Conservation (phyloP, 345 rosid genomes). For the Aegle marmelos region DNA sequence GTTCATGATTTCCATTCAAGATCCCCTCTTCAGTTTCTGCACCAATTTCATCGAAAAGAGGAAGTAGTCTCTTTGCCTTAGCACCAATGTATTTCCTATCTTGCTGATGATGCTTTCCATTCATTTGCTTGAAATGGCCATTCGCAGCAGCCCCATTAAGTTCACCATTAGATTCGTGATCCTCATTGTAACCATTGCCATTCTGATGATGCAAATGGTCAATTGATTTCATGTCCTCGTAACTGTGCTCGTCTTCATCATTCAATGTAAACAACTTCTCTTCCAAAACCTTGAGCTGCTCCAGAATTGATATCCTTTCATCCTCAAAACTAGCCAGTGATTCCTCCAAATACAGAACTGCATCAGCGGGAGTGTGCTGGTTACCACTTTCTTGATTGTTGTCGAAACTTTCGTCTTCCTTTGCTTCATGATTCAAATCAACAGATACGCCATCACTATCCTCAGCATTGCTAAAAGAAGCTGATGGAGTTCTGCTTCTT, state of each 20-base stretch:
- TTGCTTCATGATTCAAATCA: constrained; percentile 48
- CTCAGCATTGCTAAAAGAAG: constrained; percentile 60
- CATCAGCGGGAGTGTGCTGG: constrained; percentile 67
- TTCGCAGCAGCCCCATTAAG: constrained; percentile 45
- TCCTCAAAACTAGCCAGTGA: constrained; percentile 74
- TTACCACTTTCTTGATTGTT: constrained; percentile 31
- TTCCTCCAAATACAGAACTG: constrained; percentile 70
- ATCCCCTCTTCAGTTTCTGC: constrained; percentile 49
- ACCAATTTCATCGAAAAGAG: constrained; percentile 69
- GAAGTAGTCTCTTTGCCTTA: constrained; percentile 87
- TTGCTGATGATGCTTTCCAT: constrained; percentile 41
- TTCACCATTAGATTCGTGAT: constrained; percentile 22
- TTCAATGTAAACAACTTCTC: constrained; percentile 61
- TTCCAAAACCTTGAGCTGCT: constrained; percentile 85
- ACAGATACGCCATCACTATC: constrained; percentile 58
- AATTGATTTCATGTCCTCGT: constrained; percentile 43
- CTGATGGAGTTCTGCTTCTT: constrained; percentile 55
- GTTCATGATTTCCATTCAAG: constrained; percentile 29
- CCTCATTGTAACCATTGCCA: constrained; percentile 40
- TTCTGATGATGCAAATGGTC: constrained; percentile 33
- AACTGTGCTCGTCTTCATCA: constrained; percentile 51
- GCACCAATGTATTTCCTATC: constrained; percentile 32
- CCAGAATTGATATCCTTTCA: constrained; percentile 80
- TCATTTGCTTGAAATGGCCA: constrained; percentile 54
- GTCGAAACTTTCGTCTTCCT: constrained; percentile 33